Conservation (phyloP, 305 asterid species). For the Plantago coronopus region DNA sequence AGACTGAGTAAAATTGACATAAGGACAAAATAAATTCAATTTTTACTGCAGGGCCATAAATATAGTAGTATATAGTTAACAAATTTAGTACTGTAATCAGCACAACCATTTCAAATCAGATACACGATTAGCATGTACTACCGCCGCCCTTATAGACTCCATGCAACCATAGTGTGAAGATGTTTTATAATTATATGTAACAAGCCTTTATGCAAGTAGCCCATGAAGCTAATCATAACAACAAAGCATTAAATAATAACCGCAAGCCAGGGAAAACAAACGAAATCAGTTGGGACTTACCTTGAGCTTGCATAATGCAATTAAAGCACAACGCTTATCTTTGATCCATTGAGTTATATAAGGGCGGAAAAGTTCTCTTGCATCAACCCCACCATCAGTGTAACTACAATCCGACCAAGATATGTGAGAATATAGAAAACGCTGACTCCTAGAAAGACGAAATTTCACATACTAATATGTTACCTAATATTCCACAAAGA, state of each 20-base stretch:
- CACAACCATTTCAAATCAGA: too few relatives aligned
- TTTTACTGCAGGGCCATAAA: not conserved
- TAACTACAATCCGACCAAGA: constrained; percentile 41
- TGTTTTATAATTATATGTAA: too few relatives aligned
- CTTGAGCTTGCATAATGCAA: constrained; percentile 81
- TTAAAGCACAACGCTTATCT: constrained; percentile 72
- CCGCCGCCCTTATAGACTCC: too few relatives aligned
- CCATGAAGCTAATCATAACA: not conserved
- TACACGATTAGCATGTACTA: too few relatives aligned
- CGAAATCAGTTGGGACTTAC: constrained; percentile 28
- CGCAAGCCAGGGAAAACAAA: not conserved
- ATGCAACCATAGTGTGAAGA: too few relatives aligned
- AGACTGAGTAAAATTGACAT: constrained; percentile 21
- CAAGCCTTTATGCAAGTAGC: not conserved
- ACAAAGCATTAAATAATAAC: not conserved
- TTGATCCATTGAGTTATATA: constrained; percentile 76
- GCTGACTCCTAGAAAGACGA: not conserved
- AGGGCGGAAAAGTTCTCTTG: constrained; percentile 74
- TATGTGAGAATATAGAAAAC: constrained; percentile 5
- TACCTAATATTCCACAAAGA: constrained; percentile 72
- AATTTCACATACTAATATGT: not conserved
- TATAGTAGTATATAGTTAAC: too few relatives aligned
- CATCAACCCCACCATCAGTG: constrained; percentile 81
- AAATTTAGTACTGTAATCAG: too few relatives aligned
- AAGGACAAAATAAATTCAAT: not conserved